Evolutionary conservation across 805 yeast species (phyloP), one percentile per base, ranked within the genome.

Genomic region (Monosporozyma aerobia): DNA sequence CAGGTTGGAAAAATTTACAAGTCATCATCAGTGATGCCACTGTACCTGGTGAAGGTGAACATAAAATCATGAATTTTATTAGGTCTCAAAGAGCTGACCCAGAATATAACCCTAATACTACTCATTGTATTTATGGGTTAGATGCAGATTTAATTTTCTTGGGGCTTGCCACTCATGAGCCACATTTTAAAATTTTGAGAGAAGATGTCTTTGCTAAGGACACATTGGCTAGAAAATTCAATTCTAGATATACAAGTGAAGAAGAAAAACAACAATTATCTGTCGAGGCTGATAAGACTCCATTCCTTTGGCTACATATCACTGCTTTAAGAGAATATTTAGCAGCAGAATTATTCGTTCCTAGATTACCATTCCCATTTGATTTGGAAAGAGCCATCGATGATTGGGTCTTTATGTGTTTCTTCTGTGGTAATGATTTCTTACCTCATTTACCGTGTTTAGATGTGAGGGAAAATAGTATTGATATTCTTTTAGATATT

Each of bases 31-130:
- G 95, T 63, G 99, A 92, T 67, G 96, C 97, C 32, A 83, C 95
- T 0, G 98, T 92, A 13, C 99, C 99, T 1, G 99, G 99, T 56
- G 99, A 94, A 76, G 99, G 99, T 66, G 99, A 94, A 69, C 99
- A 94, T 73, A 94, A 94, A 69, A 84, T 94, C 61, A 94, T 94
- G 99, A 90, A 86, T 62, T 94, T 90, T 66, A 86, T 94, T 53
- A 80, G 99, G 63, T 80, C 87, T 44, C 98, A 90, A 67, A 77
- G 98, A 59, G 79, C 85, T 43, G 94, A 87, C 60, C 87, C 95
- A 0, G 82, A 83, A 63, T 87, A 92, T 69, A 80, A 88, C 63
- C 96, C 98, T 51, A 92, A 94, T 67, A 90, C 97, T 1, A 77
- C 82, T n/a, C 99, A 94, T 69, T 88, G 95, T 68, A 90, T 94